Percentiles rank a stretch among this genome's conserved stretches.
These are phyloP conservation scores for Globisporangium takayamanum DNA, from an alignment of 352 stramenopile species.

Conservation along the genomic window DNA sequence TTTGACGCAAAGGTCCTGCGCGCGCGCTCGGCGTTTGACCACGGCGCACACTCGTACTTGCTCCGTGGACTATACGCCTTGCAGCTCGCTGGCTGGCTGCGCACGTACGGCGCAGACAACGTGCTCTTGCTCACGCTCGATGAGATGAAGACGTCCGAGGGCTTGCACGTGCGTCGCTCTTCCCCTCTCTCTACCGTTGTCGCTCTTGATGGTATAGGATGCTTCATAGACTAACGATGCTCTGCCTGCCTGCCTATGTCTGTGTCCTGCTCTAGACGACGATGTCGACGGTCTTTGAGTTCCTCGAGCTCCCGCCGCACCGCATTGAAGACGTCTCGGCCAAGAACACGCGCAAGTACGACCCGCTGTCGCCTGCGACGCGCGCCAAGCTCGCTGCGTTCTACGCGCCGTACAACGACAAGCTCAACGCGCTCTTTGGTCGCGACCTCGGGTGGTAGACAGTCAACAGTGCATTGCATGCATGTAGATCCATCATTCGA, in stretches of 20 bases:
- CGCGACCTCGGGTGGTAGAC: slow-evolving; percentile 52
- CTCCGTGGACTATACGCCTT: slow-evolving; percentile 91
- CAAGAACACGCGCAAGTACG: slow-evolving; percentile 88
- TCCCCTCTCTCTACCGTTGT: not conserved
- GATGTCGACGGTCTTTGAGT: slow-evolving; percentile 82
- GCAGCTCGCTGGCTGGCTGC: slow-evolving; percentile 91
- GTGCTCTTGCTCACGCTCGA: slow-evolving; percentile 93
- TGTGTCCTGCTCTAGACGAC: slow-evolving; percentile 30
- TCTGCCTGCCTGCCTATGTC: slow-evolving; percentile 9
- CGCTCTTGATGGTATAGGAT: not conserved
- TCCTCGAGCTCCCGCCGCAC: slow-evolving; percentile 78
- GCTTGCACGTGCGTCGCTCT: slow-evolving; percentile 46
- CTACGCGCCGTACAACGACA: slow-evolving; percentile 81
- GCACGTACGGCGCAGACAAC: slow-evolving; percentile 83
- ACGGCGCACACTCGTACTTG: slow-evolving; percentile 83
- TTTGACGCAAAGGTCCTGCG: slow-evolving; percentile 63
- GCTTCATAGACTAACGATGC: slow-evolving; percentile 10
- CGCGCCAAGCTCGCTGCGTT: slow-evolving; percentile 60
- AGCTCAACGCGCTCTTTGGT: slow-evolving; percentile 60
- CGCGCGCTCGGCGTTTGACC: slow-evolving; percentile 32
- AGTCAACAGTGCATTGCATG: not conserved
- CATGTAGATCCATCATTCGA: not conserved
- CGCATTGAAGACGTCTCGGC: slow-evolving; percentile 71
- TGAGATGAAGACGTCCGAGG: slow-evolving; percentile 81
- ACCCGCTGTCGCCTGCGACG: slow-evolving; percentile 48